Conservation (phyloP, 495 filamentous ascomycete genomes). For the Penicillium goetzii region DNA sequence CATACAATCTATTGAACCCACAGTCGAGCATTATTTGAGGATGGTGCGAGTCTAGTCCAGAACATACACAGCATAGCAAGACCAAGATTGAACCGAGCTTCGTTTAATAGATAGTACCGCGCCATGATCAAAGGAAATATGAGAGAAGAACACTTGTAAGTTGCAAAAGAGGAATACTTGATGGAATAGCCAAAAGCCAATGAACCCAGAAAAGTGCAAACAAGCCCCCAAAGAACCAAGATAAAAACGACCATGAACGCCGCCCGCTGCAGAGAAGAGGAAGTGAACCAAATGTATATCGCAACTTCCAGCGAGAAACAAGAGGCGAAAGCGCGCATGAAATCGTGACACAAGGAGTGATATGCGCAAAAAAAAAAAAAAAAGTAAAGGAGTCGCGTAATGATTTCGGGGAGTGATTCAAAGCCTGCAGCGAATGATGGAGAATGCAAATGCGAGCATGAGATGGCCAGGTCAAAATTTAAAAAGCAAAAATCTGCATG, state of each 20-base stretch:
- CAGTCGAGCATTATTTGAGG: neutral
- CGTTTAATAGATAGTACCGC: constrained; percentile 11
- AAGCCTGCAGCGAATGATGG: constrained; percentile 19
- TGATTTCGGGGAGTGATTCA: constrained; percentile 11
- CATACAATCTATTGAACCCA: neutral
- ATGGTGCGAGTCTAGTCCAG: neutral
- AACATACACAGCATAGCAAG: constrained; percentile 13
- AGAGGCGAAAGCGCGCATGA: constrained; percentile 8
- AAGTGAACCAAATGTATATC: constrained; percentile 25
- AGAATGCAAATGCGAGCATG: constrained; percentile 25
- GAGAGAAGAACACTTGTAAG: neutral
- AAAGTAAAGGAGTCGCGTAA: neutral
- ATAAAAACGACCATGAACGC: constrained; percentile 26
- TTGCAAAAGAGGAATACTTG: constrained; percentile 9
- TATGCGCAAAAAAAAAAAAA: neutral
- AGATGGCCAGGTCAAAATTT: constrained; percentile 23
- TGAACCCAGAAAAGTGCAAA: constrained; percentile 12
- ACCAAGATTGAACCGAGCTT: constrained; percentile 19
- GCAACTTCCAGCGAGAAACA: constrained; percentile 20
- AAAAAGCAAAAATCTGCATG: constrained; percentile 8
- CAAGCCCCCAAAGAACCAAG: constrained; percentile 9
- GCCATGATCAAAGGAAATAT: neutral
- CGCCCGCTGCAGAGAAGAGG: constrained; percentile 33
- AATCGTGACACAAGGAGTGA: constrained; percentile 20
- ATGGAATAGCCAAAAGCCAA: constrained; percentile 4